Conservation (phyloP, 2,329 filamentous ascomycete genomes). For the Massarina eburnea region DNA sequence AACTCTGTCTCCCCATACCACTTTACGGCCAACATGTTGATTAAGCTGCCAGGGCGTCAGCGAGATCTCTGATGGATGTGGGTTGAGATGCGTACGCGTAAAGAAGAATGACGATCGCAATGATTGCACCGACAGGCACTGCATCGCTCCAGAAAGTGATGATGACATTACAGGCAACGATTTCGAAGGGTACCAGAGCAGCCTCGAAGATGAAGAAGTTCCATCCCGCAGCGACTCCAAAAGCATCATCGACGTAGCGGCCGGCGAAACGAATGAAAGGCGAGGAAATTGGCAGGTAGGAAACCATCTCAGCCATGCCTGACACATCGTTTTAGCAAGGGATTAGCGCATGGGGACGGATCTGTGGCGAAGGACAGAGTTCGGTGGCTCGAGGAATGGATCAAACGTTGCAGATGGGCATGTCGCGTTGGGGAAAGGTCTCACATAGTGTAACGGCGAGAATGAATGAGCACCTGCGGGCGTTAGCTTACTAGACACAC, state of each 20-base stretch:
- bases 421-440: constrained; percentile 28
- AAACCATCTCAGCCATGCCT: constrained; percentile 74
- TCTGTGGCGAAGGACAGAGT: constrained; percentile 1
- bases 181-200: constrained; percentile 67
- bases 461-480: constrained; percentile 46
- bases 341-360: constrained; percentile 7
- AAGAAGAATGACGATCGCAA: constrained; percentile 60
- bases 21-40: constrained; percentile 67
- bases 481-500: constrained; percentile 10
- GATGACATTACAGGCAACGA: constrained; percentile 53
- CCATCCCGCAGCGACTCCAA: constrained; percentile 70
- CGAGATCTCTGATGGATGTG: not conserved
- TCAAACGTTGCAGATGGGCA: constrained; percentile 21
- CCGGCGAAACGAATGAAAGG: constrained; percentile 79
- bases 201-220: constrained; percentile 75
- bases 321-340: constrained; percentile 19
- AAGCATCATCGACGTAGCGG: constrained; percentile 73
- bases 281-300: constrained; percentile 73
- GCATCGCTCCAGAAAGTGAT: constrained; percentile 54
- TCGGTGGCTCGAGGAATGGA: constrained; percentile 16
- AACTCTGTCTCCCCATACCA: constrained; percentile 66
- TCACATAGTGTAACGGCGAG: constrained; percentile 45
- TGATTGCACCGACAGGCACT: constrained; percentile 62
- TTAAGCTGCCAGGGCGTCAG: constrained; percentile 38
- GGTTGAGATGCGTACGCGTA: constrained; percentile 54